Percentiles rank a stretch among this genome's conserved stretches.
Conservation (phyloP, 139 green algal genomes). For the Spirogloea muscicola region DNA sequence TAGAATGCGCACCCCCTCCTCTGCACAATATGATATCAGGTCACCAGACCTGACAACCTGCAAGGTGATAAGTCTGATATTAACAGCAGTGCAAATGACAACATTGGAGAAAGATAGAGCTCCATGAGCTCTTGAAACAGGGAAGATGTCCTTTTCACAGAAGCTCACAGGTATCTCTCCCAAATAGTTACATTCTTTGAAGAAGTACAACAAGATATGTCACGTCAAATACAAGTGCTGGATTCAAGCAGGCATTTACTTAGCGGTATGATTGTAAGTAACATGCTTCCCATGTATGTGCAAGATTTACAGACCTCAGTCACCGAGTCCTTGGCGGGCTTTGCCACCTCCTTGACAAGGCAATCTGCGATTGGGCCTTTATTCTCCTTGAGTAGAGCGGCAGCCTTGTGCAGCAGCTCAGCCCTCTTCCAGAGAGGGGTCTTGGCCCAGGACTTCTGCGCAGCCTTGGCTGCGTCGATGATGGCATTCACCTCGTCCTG, state of each 20-base stretch:
- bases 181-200: too few species aligned
- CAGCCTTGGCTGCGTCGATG: conserved; percentile 70
- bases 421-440: conserved; percentile 86
- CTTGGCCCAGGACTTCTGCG: conserved; percentile 77
- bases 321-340: conserved; percentile 76
- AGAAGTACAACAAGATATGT: too few species aligned
- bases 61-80: neutral
- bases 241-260: too few species aligned
- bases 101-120: neutral
- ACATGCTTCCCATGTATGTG: too few species aligned
- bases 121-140: too few species aligned
- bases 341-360: conserved; percentile 90
- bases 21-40: conserved; percentile 86
- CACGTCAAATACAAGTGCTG: too few species aligned
- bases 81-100: neutral
- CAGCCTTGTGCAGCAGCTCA: conserved; percentile 69
- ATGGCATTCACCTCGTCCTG: conserved; percentile 79
- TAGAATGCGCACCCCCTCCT: conserved; percentile 84
- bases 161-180: too few species aligned
- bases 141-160: too few species aligned
- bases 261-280: too few species aligned
- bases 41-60: conserved; percentile 74
- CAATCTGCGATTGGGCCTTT: conserved; percentile 77
- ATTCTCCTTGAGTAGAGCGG: conserved; percentile 71
- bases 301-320: too few species aligned